These are phyloP conservation scores for Scheffersomyces stambukii DNA, from an alignment of 1,139 yeast species.

Conservation along the genomic window DNA sequence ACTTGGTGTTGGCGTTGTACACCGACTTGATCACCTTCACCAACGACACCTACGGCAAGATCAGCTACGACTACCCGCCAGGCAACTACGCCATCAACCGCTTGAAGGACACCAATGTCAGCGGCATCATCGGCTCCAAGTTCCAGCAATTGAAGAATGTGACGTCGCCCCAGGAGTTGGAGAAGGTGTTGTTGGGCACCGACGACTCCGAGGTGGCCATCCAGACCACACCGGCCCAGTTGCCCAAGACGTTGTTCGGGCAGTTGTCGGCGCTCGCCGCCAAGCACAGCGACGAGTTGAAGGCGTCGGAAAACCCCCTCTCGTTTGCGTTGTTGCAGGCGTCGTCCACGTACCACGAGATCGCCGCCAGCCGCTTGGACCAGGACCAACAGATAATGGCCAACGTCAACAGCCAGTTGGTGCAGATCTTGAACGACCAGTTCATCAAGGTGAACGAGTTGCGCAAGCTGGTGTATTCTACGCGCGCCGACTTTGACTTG, in stretches of 20 bases:
- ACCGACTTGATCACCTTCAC: conserved; percentile 57
- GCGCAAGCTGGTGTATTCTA: conserved; percentile 64
- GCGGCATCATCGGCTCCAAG: conserved; percentile 51
- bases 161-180: conserved; percentile 61
- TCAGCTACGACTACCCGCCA: conserved; percentile 73
- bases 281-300: conserved; percentile 36
- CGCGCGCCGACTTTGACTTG: conserved; percentile 69
- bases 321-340: conserved; percentile 54
- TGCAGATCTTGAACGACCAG: conserved; percentile 47
- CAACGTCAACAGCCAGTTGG: conserved; percentile 54
- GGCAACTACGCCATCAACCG: conserved; percentile 46
- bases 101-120: conserved; percentile 57
- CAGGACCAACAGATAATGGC: conserved; percentile 60
- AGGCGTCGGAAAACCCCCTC: conserved; percentile 42
- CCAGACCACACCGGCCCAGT: conserved; percentile 29
- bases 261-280: conserved; percentile 35
- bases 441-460: conserved; percentile 58
- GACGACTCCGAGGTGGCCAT: conserved; percentile 18
- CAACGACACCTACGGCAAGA: conserved; percentile 56
- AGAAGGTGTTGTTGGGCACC: conserved; percentile 40
- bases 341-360: conserved; percentile 54
- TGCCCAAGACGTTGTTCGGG: conserved; percentile 45
- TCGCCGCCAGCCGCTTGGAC: conserved; percentile 58
- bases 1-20: conserved; percentile 55
- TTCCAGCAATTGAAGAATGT: conserved; percentile 58